Percentiles rank a stretch among this genome's conserved stretches.
phyloP scores from a whole-genome alignment of 2,329 filamentous ascomycete species.

The Aspergillus sp. region DNA sequence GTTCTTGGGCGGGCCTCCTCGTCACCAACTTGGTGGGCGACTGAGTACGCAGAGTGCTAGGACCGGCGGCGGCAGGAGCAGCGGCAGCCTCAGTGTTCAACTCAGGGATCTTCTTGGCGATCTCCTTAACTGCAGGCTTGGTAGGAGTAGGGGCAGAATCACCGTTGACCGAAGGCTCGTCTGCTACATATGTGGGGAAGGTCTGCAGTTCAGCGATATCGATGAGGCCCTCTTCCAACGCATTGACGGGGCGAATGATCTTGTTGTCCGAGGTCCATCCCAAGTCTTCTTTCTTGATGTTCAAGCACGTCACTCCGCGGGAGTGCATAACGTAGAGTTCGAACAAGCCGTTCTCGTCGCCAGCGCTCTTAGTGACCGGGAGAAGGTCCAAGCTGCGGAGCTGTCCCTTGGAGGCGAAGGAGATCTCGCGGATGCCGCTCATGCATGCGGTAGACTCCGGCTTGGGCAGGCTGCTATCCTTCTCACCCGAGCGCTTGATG shows the following conservation, averaged over 20 bases:
- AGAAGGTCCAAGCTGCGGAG: constrained; percentile 90
- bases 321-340: constrained; percentile 98
- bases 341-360: constrained; percentile 73
- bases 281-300: constrained; percentile 82
- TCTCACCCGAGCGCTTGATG: constrained; percentile 73
- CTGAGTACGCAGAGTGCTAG: constrained; percentile 30
- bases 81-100: constrained; percentile 27
- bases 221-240: constrained; percentile 71
- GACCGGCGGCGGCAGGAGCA: constrained; percentile 11
- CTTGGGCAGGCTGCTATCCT: constrained; percentile 72
- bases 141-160: constrained; percentile 39
- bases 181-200: constrained; percentile 44
- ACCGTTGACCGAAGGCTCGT: constrained; percentile 50
- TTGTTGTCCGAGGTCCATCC: constrained; percentile 92
- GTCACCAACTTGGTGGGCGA: constrained; percentile 44
- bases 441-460: constrained; percentile 96
- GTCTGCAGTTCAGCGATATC: constrained; percentile 69
- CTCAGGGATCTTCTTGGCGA: constrained; percentile 44
- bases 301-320: constrained; percentile 88
- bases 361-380: constrained; percentile 58
- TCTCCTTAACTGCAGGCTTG: constrained; percentile 44
- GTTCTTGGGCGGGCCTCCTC: constrained; percentile 46
- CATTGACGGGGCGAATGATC: constrained; percentile 76
- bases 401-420: constrained; percentile 80
- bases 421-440: constrained; percentile 94